Evolutionary conservation across 305 asterid genomes (phyloP), one percentile per base, ranked within the genome.

Genomic region (Fraxinus sp.): DNA sequence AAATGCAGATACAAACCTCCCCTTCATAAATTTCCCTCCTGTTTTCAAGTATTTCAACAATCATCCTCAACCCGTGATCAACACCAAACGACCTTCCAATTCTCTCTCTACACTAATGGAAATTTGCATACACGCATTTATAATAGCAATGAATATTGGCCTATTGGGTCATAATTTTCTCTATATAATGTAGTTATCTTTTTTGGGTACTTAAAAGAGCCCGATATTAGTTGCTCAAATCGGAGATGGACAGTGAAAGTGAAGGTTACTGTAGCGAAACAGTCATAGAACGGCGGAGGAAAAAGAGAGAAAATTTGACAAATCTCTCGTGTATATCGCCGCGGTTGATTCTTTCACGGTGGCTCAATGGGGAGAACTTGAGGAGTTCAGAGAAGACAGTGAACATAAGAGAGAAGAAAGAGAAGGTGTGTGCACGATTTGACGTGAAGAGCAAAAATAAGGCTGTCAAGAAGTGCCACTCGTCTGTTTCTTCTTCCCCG

Each of bases 291-390:
- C 66, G 85, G 76, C 80, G 57, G 35, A 76, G 85, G 64, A 57
- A 78, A 74, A 76, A 85, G 81, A 64, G 79, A 74, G 87, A 89
- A 33, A 1, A 81, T 81, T 77, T 90, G 86, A 86, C 89, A 76
- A 83, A 88, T 88, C 5, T 89, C 88, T 87, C 88, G 10, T 91
- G 95, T 52, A 79, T 85, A 14, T 86, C 92, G 28, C 95, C 95
- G 0, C 87, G 92, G 87, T 82, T 80, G 78, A 52, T 88, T 79
- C 80, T 90, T 7, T 81, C 87, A 22, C 92, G 92, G 4, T 85
- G 88, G 89, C 80, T 88, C 62, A 82, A n/a, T 52, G 86, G 86
- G 59, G 83, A 84, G 39, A 82, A 78, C 80, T 76, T 89, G 7
- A 81, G 83, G 81, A 36, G 80, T 80, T 62, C 84, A 3, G 52